phyloP scores from a whole-genome alignment of 2,329 filamentous ascomycete species.

The Aspergillus clavatus region DNA sequence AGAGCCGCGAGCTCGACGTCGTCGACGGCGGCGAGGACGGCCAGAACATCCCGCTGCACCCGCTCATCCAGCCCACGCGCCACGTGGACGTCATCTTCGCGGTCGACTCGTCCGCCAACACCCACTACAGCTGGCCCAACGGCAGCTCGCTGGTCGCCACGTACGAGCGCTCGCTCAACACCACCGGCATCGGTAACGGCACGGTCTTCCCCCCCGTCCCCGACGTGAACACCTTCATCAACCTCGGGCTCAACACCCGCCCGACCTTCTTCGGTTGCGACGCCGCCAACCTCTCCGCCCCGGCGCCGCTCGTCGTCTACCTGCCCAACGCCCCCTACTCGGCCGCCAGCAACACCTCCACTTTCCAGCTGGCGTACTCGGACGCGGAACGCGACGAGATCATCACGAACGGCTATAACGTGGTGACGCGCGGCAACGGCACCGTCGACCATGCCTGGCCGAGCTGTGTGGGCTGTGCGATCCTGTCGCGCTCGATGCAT shows the following conservation, averaged over 20 bases:
- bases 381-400: conserved; percentile 67
- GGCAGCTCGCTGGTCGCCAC: conserved; percentile 70
- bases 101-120: conserved; percentile 73
- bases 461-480: conserved; percentile 80
- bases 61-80: conserved; percentile 68
- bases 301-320: conserved; percentile 65
- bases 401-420: conserved; percentile 79
- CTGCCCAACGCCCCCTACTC: conserved; percentile 81
- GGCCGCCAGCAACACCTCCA: conserved; percentile 71
- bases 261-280: conserved; percentile 81
- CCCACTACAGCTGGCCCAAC: conserved; percentile 65
- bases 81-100: conserved; percentile 76
- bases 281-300: conserved; percentile 39
- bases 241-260: conserved; percentile 66
- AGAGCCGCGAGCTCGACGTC: conserved; percentile 56
- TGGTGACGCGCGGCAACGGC: conserved; percentile 76
- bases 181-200: conserved; percentile 56
- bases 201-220: conserved; percentile 69
- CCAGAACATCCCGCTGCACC: conserved; percentile 75
- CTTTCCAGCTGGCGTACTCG: conserved; percentile 64
- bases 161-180: conserved; percentile 60
- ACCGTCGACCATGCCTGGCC: conserved; percentile 72
- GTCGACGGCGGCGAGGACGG: conserved; percentile 74
- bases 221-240: conserved; percentile 71
- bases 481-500: conserved; percentile 69